Conservation (phyloP, 768 basidiomycete species). For the Lyophyllum semitale region DNA sequence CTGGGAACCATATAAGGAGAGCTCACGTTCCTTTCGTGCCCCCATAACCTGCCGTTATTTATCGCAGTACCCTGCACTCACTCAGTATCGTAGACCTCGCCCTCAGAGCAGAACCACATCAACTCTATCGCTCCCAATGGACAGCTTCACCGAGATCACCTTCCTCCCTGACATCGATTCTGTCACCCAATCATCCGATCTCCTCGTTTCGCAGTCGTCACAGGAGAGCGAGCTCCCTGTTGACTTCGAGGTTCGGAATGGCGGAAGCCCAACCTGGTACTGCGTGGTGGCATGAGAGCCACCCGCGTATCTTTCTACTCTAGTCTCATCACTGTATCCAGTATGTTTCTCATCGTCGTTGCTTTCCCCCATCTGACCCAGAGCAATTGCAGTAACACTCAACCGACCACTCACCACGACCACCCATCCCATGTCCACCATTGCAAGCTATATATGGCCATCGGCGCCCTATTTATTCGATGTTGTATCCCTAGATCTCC, state of each 20-base stretch:
- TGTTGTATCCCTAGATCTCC: not conserved
- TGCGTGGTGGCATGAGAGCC: slow-evolving; percentile 6
- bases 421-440: not conserved
- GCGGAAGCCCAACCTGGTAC: not conserved
- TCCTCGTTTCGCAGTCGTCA: not conserved
- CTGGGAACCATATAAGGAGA: not conserved
- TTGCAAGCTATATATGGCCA: not conserved
- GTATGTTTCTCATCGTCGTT: not conserved
- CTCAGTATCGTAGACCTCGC: too few species aligned
- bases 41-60: not conserved
- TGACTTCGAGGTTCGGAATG: slow-evolving; percentile 1
- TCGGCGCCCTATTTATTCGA: not conserved
- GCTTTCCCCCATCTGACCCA: not conserved
- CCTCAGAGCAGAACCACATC: not conserved
- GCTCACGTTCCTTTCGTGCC: not conserved
- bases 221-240: slow-evolving; percentile 3
- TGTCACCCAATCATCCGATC: not conserved
- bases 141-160: not conserved
- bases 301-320: not conserved
- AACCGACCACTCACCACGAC: not conserved
- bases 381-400: not conserved
- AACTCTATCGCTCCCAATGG: not conserved
- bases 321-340: slow-evolving; percentile 3
- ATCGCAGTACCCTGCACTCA: not conserved
- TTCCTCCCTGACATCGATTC: slow-evolving; percentile 5